Conservation (phyloP, 345 rosid genomes). For the Cardiospermum halicacabum region DNA sequence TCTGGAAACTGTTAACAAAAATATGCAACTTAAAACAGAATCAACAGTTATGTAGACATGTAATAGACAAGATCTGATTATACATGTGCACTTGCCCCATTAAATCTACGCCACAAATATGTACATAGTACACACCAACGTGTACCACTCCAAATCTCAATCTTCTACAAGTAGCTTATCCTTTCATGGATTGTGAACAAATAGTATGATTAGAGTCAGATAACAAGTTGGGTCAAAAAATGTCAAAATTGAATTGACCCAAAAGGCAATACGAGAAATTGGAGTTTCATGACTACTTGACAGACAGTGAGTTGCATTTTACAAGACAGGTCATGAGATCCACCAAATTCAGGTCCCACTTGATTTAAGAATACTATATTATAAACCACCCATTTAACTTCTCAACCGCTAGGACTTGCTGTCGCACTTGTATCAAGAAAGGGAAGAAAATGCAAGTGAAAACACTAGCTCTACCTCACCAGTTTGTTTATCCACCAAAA, state of each 20-base stretch:
- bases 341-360: not conserved
- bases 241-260: not conserved
- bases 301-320: not conserved
- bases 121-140: not conserved
- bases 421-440: not conserved
- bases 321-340: not conserved
- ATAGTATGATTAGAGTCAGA: not conserved
- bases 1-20: not conserved
- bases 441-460: constrained; percentile 31
- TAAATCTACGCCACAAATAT: not conserved
- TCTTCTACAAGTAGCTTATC: not conserved
- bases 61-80: not conserved
- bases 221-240: not conserved
- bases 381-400: not conserved
- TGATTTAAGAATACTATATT: not conserved
- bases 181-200: not conserved
- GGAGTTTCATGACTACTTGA: not conserved
- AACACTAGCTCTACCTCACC: constrained; percentile 21
- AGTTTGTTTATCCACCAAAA: constrained; percentile 16
- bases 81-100: not conserved
- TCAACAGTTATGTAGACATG: not conserved
- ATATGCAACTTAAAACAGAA: not conserved
- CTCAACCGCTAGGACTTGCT: not conserved
- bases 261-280: not conserved
- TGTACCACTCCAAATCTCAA: not conserved